Evolutionary conservation across 192 early-diverging fungal species (phyloP).

Genomic region (Rhizoclosmatium sp.): DNA sequence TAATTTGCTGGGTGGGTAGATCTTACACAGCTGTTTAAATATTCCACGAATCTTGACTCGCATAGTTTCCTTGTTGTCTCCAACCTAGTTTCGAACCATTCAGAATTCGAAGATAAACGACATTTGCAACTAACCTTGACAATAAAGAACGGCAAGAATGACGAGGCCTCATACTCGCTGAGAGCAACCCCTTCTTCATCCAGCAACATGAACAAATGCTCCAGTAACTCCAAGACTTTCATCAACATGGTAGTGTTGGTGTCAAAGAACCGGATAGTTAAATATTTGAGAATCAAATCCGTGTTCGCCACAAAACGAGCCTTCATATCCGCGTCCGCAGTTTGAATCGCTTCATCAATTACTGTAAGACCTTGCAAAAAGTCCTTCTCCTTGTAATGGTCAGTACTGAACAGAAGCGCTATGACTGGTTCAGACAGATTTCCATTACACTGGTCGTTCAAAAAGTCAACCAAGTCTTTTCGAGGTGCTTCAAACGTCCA

Average conservation of each 20-base stretch:
- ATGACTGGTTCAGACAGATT: constrained; percentile 68
- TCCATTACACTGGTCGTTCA: constrained; percentile 67
- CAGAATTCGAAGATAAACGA: constrained; percentile 18
- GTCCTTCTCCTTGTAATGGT: constrained; percentile 90
- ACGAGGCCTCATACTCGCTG: constrained; percentile 82
- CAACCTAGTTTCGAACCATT: constrained; percentile 63
- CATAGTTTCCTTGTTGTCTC: constrained; percentile 87
- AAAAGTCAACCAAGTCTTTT: constrained; percentile 65
- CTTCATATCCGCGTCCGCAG: constrained; percentile 60
- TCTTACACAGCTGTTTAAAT: constrained; percentile 71
- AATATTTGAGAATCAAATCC: constrained; percentile 86
- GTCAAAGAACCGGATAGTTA: constrained; percentile 89
- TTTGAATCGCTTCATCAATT: constrained; percentile 72
- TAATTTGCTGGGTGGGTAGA: constrained; percentile 83
- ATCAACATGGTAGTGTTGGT: constrained; percentile 89
- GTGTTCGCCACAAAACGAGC: constrained; percentile 72
- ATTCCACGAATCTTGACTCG: constrained; percentile 74
- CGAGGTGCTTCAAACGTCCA: constrained; percentile 76
- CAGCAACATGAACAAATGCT: constrained; percentile 73
- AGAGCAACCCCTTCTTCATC: constrained; percentile 70
- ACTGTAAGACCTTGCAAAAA: constrained; percentile 69
- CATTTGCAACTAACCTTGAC: constrained; percentile 55
- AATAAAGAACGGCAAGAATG: constrained; percentile 79
- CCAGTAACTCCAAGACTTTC: constrained; percentile 82
- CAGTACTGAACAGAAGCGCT: constrained; percentile 74